A percentile compares a stretch with the other conserved stretches of the same genome.
These are phyloP conservation scores for Clarkia xantiana DNA, from an alignment of 345 rosid species.

Conservation along the genomic window DNA sequence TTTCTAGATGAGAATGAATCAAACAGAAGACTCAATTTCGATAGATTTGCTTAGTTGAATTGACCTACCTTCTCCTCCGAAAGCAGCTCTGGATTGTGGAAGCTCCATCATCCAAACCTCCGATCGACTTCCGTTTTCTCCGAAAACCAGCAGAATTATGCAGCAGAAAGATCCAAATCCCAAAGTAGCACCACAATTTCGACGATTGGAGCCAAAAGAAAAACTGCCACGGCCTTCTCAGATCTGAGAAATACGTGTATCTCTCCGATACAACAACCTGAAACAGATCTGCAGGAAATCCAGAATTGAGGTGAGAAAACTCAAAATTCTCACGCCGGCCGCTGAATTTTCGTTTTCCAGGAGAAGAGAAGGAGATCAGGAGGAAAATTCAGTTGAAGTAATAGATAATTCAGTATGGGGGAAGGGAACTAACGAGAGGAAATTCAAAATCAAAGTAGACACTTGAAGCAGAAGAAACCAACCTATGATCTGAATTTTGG, in stretches of 20 bases:
- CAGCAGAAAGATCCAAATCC: neutral
- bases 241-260: constrained; percentile 11
- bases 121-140: neutral
- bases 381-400: neutral
- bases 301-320: neutral
- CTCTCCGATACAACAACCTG: neutral
- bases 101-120: constrained; percentile 52
- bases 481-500: constrained; percentile 27
- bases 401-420: neutral
- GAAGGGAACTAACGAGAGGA: neutral
- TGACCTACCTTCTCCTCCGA: constrained; percentile 50
- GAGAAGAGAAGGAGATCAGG: no score
- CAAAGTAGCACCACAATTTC: neutral
- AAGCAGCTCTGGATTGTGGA: constrained; percentile 51
- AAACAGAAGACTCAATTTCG: neutral
- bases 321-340: no score
- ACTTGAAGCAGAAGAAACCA: neutral
- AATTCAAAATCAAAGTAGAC: constrained; percentile 4
- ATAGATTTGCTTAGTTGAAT: neutral
- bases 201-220: constrained; percentile 2
- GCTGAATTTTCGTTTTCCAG: no score
- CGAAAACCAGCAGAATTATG: constrained; percentile 9
- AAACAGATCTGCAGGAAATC: neutral
- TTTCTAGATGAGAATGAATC: neutral
- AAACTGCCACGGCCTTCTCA: neutral